Evolutionary conservation across 1,284 basidiomycete genomes (phyloP).

Genomic region (Phellopilus nigrolimitatus): DNA sequence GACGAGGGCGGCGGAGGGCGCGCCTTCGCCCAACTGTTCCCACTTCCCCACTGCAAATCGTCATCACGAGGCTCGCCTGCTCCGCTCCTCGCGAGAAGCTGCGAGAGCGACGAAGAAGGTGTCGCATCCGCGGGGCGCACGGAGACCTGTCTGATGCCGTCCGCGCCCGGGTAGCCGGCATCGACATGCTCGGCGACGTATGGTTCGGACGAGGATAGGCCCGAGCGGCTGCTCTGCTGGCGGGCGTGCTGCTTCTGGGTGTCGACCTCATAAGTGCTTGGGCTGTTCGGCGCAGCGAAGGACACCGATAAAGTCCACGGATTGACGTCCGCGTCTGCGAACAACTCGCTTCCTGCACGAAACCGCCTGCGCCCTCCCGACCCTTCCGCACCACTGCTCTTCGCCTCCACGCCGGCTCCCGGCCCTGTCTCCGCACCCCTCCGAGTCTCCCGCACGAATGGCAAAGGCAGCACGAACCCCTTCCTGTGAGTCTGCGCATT

Average conservation of each 20-base stretch:
- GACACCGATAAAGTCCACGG: constrained; percentile 18
- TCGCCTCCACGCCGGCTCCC: too few relatives aligned
- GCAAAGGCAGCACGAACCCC: too few relatives aligned
- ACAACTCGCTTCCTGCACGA: background rate
- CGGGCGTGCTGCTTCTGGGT: constrained; percentile 3
- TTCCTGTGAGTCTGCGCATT: too few relatives aligned
- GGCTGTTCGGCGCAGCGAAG: constrained; percentile 10
- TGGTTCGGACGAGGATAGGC: constrained; percentile 7
- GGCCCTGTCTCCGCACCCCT: too few relatives aligned
- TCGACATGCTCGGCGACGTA: constrained; percentile 1
- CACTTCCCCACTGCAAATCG: background rate
- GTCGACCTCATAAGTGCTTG: background rate
- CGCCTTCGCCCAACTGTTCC: background rate
- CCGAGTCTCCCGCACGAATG: background rate
- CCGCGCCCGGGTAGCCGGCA: background rate
- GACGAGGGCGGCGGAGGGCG: background rate
- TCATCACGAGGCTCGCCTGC: background rate
- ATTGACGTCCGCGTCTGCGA: constrained; percentile 11
- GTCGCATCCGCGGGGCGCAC: background rate
- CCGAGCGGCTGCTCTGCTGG: constrained; percentile 5
- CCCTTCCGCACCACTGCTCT: too few relatives aligned
- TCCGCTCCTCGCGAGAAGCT: background rate
- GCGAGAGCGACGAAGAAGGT: background rate
- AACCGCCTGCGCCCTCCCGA: background rate
- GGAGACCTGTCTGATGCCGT: background rate